Evolutionary conservation across 2,329 filamentous ascomycete species (phyloP), one percentile per base, ranked within the genome.

Genomic region (Plectosphaerella cucumerina): DNA sequence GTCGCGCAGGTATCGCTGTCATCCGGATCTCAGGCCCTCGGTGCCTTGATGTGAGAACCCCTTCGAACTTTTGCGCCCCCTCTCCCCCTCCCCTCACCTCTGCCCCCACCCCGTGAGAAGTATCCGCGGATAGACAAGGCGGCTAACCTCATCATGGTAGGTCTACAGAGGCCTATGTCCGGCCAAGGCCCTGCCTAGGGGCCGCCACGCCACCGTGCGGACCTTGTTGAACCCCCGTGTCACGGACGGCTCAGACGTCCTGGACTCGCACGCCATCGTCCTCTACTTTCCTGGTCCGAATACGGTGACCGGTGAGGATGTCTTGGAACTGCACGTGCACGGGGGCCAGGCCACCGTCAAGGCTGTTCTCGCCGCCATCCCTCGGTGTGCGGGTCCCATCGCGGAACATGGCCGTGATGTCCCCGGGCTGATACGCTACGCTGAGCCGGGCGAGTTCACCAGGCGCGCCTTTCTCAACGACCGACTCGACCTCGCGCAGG

Each of bases 401-500:
- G 4, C 26, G 26, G 26, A 31, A 31, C 26, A 31, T 31, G 26
- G 12, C 26, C 26, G 26, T 11, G 26, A 31, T 31, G 26, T 11
- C 26, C 26, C 26, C 17, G 18, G 21, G 60, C 12, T 42, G n/a
- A 84, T 96, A 52, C 89, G 91, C 26, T 96, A 96, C 64, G 94
- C 94, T 3, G 93, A 97, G 63, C 87, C 94, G 0, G 94, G 94
- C 50, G 94, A 99, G 65, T 99, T 99, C 68, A 99, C 94, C 4
- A 85, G 86, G 54, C 85, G 94, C 35, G 92, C 94, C 5, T 99
- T 99, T 62, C 77, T 92, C 64, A 94, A 97, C 65, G 78, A 86
- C 60, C 83, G 90, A 2, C 79, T 99, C 5, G 89, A 95, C 61
- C 79, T 99, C 1, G 89, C 90, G 3, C 92, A 99, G 68, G 88